Base-by-base conservation (phyloP, 2,329 filamentous ascomycete genomes). In the Daldinia sp. region DNA sequence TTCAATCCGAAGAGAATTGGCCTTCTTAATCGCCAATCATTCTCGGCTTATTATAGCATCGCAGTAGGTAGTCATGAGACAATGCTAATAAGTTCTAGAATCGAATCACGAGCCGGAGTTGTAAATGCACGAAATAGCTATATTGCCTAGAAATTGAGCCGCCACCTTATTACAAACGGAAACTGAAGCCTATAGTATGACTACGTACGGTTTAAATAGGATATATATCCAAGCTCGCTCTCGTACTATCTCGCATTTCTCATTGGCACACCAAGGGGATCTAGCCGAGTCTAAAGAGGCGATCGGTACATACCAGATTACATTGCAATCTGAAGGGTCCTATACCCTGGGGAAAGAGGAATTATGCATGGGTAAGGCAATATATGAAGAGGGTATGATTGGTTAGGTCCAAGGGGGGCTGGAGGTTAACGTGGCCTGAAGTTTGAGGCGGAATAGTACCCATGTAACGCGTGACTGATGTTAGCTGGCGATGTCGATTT, bases 71-170 rank as follows among this genome's bases (percentile, higher is more conserved):
- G 32, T 52, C n/a, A 29, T 37, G 23, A 37, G 41, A 13, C 21
- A 32, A 25, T 6, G 3, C 10, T 7, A 32, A 47, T 34, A 9
- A 51, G 30, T 25, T 50, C 41, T 51, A 55, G 51, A 63, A 48
- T 54, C 10, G 29, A 25, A 51, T 29, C 30, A 55, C 17, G 17
- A 35, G 35, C 50, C 51, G 45, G 53, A 39, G 21, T n/a, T 25
- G 30, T 52, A 30, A 13, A 21, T 35, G 52, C 43, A 49, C 35
- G 25, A 53, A 45, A 32, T 51, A 23, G 43, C 15, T 60, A 63
- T 17, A 63, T 63, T 61, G 49, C 57, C 61, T 11, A 56, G 64
- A 60, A 47, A 63, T 66, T 66, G 57, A 61, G 57, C 57, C 61
- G 52, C 55, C 27, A 47, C 50, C 53, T 56, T 58, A 55, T 52